A percentile compares a stretch with the other conserved stretches of the same genome.
Conservation (phyloP, 2,329 filamentous ascomycete genomes). For the Diplodia sapinea region DNA sequence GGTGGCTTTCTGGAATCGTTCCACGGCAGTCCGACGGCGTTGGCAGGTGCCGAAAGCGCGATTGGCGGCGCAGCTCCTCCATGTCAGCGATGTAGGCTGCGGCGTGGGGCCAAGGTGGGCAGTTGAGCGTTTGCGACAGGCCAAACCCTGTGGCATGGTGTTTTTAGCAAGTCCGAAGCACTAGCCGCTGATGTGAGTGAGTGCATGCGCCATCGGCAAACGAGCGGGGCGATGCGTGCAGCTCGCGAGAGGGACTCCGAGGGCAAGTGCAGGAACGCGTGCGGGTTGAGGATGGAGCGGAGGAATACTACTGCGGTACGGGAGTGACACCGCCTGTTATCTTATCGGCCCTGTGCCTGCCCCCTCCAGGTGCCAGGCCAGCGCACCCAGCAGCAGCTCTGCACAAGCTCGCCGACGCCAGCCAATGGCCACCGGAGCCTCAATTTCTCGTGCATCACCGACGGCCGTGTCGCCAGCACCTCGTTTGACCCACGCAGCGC, state of each 20-base stretch:
- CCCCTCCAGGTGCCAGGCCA: not conserved
- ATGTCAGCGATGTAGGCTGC: not conserved
- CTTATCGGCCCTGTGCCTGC: not conserved
- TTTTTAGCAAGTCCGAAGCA: conserved; percentile 26
- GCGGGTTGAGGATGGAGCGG: not conserved
- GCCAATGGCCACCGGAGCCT: conserved; percentile 12
- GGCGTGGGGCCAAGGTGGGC: conserved; percentile 11
- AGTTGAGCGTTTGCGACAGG: not conserved
- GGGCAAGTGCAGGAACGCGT: conserved; percentile 1
- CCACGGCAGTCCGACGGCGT: conserved; percentile 7
- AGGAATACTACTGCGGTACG: not conserved
- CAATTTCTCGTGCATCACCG: conserved; percentile 5
- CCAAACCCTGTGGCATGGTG: conserved; percentile 11
- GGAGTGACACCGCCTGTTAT: not conserved
- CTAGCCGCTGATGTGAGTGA: conserved; percentile 17
- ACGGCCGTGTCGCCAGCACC: conserved; percentile 7
- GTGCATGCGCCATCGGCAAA: conserved; percentile 16
- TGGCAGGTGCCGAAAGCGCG: conserved; percentile 1
- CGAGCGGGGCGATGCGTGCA: conserved; percentile 15
- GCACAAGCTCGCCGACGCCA: not conserved
- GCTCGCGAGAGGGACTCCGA: not conserved
- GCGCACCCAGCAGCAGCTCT: conserved; percentile 6
- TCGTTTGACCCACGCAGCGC: conserved; percentile 1
- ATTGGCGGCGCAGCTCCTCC: not conserved
- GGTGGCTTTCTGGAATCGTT: conserved; percentile 22